These are phyloP conservation scores for Phytomonas sp. DNA, from an alignment of 208 protist genomes.

Conservation along the genomic window DNA sequence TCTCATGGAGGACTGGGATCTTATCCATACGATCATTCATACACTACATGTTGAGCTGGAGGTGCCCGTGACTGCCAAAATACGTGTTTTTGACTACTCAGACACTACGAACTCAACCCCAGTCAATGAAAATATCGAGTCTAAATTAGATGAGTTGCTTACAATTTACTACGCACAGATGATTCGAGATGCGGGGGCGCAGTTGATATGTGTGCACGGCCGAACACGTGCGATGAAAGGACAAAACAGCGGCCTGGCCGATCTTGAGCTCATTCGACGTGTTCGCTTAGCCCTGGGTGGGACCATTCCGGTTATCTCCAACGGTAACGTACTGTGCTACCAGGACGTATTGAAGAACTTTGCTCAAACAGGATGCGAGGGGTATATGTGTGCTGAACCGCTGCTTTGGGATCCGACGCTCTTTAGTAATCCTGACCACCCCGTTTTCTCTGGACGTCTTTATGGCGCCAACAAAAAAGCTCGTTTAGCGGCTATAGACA, in stretches of 20 bases:
- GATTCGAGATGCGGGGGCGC: constrained; percentile 73
- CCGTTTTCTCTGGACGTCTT: constrained; percentile 25
- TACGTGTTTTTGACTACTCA: constrained; percentile 74
- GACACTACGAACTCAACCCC: neutral
- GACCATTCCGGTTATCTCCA: constrained; percentile 64
- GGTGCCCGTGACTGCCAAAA: constrained; percentile 90
- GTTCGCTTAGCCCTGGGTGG: constrained; percentile 33
- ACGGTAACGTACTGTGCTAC: constrained; percentile 79
- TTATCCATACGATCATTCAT: constrained; percentile 74
- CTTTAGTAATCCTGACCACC: constrained; percentile 36
- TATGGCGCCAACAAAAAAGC: constrained; percentile 23
- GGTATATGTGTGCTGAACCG: constrained; percentile 86
- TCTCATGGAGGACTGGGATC: constrained; percentile 87
- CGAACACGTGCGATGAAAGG: constrained; percentile 82
- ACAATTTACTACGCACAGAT: constrained; percentile 86
- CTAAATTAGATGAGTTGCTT: constrained; percentile 49
- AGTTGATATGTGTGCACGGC: constrained; percentile 84
- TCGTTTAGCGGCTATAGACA: constrained; percentile 39
- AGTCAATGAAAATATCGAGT: neutral
- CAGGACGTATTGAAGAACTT: constrained; percentile 52
- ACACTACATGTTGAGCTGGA: constrained; percentile 71
- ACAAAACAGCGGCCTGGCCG: constrained; percentile 48
- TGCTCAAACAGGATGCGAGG: constrained; percentile 45
- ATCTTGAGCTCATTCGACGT: constrained; percentile 58
- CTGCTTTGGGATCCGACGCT: constrained; percentile 81